These are phyloP conservation scores for Mycena vulgaris DNA, from an alignment of 768 basidiomycete species.

Conservation along the genomic window DNA sequence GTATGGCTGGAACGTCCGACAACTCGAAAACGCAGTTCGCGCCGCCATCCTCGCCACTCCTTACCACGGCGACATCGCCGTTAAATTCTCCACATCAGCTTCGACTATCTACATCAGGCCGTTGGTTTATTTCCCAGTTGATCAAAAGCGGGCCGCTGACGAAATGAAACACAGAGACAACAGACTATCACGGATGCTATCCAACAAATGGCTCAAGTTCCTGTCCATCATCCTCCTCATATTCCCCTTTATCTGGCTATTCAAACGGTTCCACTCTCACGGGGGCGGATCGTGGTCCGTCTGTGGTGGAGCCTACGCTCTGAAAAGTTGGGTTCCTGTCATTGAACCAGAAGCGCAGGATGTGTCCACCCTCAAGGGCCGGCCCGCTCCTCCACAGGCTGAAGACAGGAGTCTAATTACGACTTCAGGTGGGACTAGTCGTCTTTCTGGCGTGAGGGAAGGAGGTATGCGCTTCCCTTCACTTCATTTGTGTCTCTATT, in stretches of 20 bases:
- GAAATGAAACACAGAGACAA: conserved; percentile 55
- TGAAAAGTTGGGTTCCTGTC: conserved; percentile 65
- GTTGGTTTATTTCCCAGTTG: conserved; percentile 4
- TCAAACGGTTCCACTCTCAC: conserved; percentile 73
- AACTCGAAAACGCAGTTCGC: conserved; percentile 55
- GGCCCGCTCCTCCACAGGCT: conserved; percentile 36
- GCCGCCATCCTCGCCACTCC: conserved; percentile 62
- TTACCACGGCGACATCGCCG: conserved; percentile 61
- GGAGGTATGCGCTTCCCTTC: conserved; percentile 48
- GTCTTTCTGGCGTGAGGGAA: conserved; percentile 74
- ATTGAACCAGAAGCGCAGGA: conserved; percentile 33
- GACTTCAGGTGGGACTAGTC: conserved; percentile 54
- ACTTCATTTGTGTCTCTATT: background rate
- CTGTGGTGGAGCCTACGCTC: conserved; percentile 82
- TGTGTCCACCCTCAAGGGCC: conserved; percentile 38
- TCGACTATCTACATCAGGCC: conserved; percentile 77
- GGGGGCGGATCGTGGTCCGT: conserved; percentile 86
- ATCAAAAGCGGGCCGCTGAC: background rate
- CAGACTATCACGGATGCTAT: conserved; percentile 74
- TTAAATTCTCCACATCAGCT: conserved; percentile 65
- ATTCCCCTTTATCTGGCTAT: conserved; percentile 88
- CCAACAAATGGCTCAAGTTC: conserved; percentile 80
- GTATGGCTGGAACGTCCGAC: conserved; percentile 65
- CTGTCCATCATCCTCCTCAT: conserved; percentile 78
- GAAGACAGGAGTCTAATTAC: conserved; percentile 42